phyloP scores from a whole-genome alignment of 305 asterid genomes.

The Rubia peregrina region DNA sequence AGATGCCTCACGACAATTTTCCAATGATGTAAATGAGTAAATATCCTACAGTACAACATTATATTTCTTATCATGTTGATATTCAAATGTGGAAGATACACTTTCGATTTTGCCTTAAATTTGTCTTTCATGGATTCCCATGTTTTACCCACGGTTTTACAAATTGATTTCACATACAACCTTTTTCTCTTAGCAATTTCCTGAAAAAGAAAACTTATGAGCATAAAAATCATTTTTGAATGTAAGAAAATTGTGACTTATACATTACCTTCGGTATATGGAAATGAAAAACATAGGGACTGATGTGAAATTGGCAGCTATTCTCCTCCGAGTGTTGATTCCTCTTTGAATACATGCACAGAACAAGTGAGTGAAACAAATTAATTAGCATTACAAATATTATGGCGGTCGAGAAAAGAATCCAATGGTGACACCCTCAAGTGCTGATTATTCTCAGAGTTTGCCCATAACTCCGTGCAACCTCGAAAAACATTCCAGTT shows the following conservation, averaged over 20 bases:
- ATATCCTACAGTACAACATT: slow-evolving; percentile 1
- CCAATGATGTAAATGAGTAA: not conserved
- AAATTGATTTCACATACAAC: slow-evolving; percentile 43
- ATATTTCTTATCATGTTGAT: slow-evolving; percentile 54
- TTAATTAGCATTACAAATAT: slow-evolving; percentile 3
- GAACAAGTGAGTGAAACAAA: slow-evolving; percentile 19
- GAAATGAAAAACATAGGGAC: slow-evolving; percentile 77
- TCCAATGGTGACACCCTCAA: no score
- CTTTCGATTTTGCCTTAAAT: slow-evolving; percentile 21
- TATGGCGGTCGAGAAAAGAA: no score
- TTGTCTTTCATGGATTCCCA: slow-evolving; percentile 25
- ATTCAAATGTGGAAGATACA: slow-evolving; percentile 45
- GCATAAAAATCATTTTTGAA: slow-evolving; percentile 5
- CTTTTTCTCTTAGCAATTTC: slow-evolving; percentile 49
- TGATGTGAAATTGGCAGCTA: slow-evolving; percentile 20
- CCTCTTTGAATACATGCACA: slow-evolving; percentile 13
- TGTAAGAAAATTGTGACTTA: slow-evolving; percentile 10
- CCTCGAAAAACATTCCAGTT: no score
- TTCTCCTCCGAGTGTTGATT: slow-evolving; percentile 21
- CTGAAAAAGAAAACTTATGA: slow-evolving; percentile 35
- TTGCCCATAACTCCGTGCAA: no score
- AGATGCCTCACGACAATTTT: not conserved
- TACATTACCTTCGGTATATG: not conserved
- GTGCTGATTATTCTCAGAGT: no score
- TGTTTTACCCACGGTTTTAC: slow-evolving; percentile 46